Percentiles rank a stretch among this genome's conserved stretches.
Conservation (phyloP, 495 filamentous ascomycete genomes). For the Daldinia bambusicola region DNA sequence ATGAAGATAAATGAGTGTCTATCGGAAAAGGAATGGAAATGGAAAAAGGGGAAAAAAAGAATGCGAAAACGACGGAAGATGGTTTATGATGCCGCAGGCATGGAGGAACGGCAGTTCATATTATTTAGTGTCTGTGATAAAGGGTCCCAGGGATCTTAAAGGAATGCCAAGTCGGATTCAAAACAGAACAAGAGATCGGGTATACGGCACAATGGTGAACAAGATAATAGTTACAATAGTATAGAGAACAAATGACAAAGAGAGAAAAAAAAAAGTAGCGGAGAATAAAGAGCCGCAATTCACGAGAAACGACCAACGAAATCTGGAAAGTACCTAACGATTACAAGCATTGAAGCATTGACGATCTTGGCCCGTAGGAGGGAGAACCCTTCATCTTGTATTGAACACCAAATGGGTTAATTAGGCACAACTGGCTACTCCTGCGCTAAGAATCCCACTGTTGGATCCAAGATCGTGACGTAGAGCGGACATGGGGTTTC, state of each 20-base stretch:
- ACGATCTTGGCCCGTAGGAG: conserved; percentile 38
- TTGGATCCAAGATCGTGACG: conserved; percentile 10
- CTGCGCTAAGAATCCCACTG: not conserved
- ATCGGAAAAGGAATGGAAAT: conserved; percentile 16
- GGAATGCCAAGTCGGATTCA: conserved; percentile 26
- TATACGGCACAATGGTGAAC: conserved; percentile 28
- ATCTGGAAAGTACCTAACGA: conserved; percentile 31
- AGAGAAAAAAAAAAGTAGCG: conserved; percentile 11
- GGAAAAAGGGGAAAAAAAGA: conserved; percentile 10
- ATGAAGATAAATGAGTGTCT: conserved; percentile 25
- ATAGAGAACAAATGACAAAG: conserved; percentile 35
- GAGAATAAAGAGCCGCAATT: conserved; percentile 40
- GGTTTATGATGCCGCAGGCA: conserved; percentile 28
- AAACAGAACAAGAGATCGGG: conserved; percentile 27
- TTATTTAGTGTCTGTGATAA: conserved; percentile 38
- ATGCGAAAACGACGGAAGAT: conserved; percentile 20
- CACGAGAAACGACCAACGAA: conserved; percentile 26
- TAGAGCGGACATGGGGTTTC: conserved; percentile 26
- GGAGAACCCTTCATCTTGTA: conserved; percentile 45
- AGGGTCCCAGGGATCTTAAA: conserved; percentile 35
- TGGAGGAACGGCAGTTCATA: conserved; percentile 43
- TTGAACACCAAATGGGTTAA: conserved; percentile 7
- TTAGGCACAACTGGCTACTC: conserved; percentile 14
- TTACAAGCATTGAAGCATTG: conserved; percentile 10
- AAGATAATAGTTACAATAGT: conserved; percentile 27